Evolutionary conservation across 257 asterid genomes (phyloP).

Genomic region (Capsicum chinense): DNA sequence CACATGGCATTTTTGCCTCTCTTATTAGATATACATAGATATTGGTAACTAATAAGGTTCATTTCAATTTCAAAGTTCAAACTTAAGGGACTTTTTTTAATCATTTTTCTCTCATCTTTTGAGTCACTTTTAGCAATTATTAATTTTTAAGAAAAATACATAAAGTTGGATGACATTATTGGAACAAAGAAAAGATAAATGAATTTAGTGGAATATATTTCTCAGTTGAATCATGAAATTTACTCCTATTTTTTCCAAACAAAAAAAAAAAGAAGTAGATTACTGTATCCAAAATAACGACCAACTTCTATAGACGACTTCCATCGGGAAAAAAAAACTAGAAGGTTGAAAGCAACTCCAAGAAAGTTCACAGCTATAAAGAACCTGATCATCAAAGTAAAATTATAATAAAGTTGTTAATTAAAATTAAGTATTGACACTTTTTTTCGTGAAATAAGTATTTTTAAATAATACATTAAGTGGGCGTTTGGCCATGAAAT

Average conservation of each 20-base stretch:
- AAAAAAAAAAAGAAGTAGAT: not conserved
- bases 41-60: too few relatives aligned
- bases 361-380: slow-evolving; percentile 17
- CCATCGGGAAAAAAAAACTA: slow-evolving; percentile 9
- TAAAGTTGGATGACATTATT: too few relatives aligned
- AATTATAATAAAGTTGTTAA: not conserved
- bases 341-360: slow-evolving; percentile 20
- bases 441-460: not conserved
- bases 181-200: too few relatives aligned
- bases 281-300: slow-evolving; percentile 20
- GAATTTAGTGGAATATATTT: too few relatives aligned
- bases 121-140: too few relatives aligned
- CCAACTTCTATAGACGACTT: slow-evolving; percentile 24
- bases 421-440: not conserved
- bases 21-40: too few relatives aligned
- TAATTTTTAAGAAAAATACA: too few relatives aligned
- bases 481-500: not conserved
- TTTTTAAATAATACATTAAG: not conserved
- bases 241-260: not conserved
- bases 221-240: too few relatives aligned
- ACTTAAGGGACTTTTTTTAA: too few relatives aligned
- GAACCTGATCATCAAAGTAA: slow-evolving; percentile 3
- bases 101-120: too few relatives aligned
- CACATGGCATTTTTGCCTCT: too few relatives aligned
- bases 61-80: too few relatives aligned